These are phyloP conservation scores for Aspergillus mulundensis DNA, from an alignment of 495 filamentous ascomycete genomes.

Conservation along the genomic window DNA sequence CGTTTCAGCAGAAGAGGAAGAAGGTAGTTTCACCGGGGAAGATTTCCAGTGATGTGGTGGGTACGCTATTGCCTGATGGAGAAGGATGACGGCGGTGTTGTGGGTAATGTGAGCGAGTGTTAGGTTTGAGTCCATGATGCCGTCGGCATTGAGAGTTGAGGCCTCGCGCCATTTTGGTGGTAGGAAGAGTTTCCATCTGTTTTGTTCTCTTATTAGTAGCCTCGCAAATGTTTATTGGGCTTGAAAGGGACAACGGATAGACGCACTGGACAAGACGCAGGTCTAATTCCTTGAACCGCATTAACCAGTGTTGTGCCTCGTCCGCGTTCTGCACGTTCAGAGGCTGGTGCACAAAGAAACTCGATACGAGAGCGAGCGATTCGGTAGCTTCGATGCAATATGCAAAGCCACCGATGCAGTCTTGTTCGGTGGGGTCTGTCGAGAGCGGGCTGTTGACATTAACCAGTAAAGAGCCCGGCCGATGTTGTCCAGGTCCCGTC, in stretches of 20 bases:
- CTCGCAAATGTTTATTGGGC: too few species aligned
- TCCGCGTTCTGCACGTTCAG: slow-evolving; percentile 29
- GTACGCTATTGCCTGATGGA: slow-evolving; percentile 6
- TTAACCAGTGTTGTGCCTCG: slow-evolving; percentile 37
- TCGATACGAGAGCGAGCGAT: slow-evolving; percentile 33
- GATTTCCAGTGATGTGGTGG: too few species aligned
- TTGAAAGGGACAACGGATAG: too few species aligned
- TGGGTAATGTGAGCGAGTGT: slow-evolving; percentile 9
- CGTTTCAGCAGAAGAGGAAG: too few species aligned
- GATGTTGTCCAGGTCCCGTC: too few species aligned
- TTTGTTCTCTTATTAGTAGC: too few species aligned
- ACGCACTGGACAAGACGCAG: slow-evolving; percentile 31
- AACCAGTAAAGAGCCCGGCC: too few species aligned
- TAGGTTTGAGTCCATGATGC: slow-evolving; percentile 4
- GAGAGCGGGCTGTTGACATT: too few species aligned
- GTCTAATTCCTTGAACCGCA: slow-evolving; percentile 44
- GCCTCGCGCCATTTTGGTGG: slow-evolving; percentile 6
- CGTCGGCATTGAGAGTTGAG: too few species aligned
- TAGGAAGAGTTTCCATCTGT: slow-evolving; percentile 12
- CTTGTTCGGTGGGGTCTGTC: too few species aligned
- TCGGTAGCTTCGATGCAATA: slow-evolving; percentile 44
- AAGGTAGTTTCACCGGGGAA: too few species aligned
- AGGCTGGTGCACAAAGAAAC: slow-evolving; percentile 36
- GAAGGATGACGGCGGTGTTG: slow-evolving; percentile 8
- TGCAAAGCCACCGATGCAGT: slow-evolving; percentile 40